Percentiles rank a stretch among this genome's conserved stretches.
phyloP scores from a whole-genome alignment of 2,329 filamentous ascomycete genomes.

The Acrocalymma vagum region DNA sequence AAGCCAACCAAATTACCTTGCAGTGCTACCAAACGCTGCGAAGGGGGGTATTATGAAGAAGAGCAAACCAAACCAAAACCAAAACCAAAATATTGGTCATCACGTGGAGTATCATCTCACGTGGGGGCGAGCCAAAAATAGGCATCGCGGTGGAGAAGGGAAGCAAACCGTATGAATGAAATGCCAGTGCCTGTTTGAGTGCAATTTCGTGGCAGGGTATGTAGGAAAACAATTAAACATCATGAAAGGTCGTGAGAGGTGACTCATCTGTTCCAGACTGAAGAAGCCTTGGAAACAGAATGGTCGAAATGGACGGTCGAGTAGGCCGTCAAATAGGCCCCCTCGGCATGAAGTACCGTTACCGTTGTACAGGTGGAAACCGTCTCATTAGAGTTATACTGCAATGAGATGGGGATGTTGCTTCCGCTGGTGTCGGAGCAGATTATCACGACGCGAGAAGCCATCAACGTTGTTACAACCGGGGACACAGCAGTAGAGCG shows the following conservation, averaged over 20 bases:
- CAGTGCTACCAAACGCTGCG: conserved; percentile 3
- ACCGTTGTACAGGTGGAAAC: not conserved
- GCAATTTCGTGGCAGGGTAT: conserved; percentile 16
- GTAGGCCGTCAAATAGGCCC: not conserved
- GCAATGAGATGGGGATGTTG: conserved; percentile 28
- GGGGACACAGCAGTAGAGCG: conserved; percentile 30
- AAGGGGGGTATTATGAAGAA: conserved; percentile 16
- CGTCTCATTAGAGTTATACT: conserved; percentile 1
- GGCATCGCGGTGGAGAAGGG: not conserved
- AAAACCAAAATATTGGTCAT: too few species aligned
- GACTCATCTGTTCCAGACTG: not conserved
- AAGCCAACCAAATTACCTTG: too few species aligned
- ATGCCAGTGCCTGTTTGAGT: conserved; percentile 12
- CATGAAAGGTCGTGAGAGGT: not conserved
- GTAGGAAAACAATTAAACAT: conserved; percentile 1
- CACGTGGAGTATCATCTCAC: conserved; percentile 18
- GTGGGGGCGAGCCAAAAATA: conserved; percentile 15
- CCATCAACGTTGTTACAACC: conserved; percentile 37
- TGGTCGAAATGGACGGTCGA: not conserved
- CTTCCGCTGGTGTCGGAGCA: conserved; percentile 41
- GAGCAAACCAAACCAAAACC: conserved; percentile 7
- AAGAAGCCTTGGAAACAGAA: not conserved
- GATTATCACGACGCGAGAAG: conserved; percentile 46
- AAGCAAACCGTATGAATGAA: conserved; percentile 4
- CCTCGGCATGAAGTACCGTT: not conserved